A percentile compares a stretch with the other conserved stretches of the same genome.
Evolutionary conservation across 192 early-diverging fungal species (phyloP).

Genomic region (Coemansia asiatica): DNA sequence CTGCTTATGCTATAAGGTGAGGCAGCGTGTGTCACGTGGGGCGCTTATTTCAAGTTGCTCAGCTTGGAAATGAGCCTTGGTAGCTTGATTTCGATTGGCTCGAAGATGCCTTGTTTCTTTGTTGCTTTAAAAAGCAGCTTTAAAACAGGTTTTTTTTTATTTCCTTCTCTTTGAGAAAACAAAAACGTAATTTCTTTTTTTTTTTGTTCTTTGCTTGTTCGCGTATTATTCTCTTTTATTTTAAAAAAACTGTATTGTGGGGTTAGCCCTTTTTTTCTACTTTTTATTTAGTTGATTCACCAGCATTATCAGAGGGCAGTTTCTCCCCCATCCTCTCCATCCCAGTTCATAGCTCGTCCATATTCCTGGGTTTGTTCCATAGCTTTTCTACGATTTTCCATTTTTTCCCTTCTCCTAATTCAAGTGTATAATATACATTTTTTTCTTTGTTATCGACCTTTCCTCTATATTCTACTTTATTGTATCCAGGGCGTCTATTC

Average conservation of each 20-base stretch:
- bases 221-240: not conserved
- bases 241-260: too few species aligned
- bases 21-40: not conserved
- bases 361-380: not conserved
- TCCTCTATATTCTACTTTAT: too few species aligned
- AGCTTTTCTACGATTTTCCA: not conserved
- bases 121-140: not conserved
- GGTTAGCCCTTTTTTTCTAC: not conserved
- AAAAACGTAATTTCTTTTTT: too few species aligned
- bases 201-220: constrained; percentile 4
- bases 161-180: too few species aligned
- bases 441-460: not conserved
- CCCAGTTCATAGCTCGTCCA: not conserved
- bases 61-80: not conserved
- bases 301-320: not conserved
- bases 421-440: not conserved
- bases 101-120: not conserved
- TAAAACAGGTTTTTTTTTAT: constrained; percentile 7
- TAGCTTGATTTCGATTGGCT: constrained; percentile 1
- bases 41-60: not conserved
- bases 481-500: too few species aligned
- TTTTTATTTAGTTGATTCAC: not conserved
- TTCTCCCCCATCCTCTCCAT: not conserved
- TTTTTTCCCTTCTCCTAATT: constrained; percentile 3
- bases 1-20: not conserved